Evolutionary conservation across 2,329 filamentous ascomycete genomes (phyloP).

Genomic region (Phialocephala sp.): DNA sequence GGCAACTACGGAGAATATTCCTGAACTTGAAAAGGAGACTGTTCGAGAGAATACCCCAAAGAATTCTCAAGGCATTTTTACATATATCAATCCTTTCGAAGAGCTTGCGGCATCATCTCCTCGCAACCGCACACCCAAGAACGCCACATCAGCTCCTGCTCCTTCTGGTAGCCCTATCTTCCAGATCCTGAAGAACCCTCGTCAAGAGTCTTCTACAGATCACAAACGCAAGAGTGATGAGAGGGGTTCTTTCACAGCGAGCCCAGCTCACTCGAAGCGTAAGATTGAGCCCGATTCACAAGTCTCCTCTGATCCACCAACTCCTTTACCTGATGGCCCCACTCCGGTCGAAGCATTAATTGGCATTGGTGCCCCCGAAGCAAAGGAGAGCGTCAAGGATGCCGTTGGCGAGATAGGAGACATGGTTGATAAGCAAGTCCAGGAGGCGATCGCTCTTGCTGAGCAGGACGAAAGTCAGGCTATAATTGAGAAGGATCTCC

Average conservation of each 20-base stretch:
- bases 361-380: slow-evolving; percentile 40
- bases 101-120: slow-evolving; percentile 70
- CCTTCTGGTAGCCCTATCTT: slow-evolving; percentile 47
- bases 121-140: slow-evolving; percentile 60
- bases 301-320: slow-evolving; percentile 35
- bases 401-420: slow-evolving; percentile 70
- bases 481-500: slow-evolving; percentile 55
- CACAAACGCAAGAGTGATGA: slow-evolving; percentile 42
- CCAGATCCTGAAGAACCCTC: slow-evolving; percentile 43
- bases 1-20: slow-evolving; percentile 31
- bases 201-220: slow-evolving; percentile 37
- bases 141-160: slow-evolving; percentile 37
- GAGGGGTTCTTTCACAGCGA: slow-evolving; percentile 29
- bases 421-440: slow-evolving; percentile 63
- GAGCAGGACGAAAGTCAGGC: slow-evolving; percentile 53
- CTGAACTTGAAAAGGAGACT: slow-evolving; percentile 35
- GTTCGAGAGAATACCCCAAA: slow-evolving; percentile 29
- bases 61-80: slow-evolving; percentile 55
- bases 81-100: slow-evolving; percentile 75
- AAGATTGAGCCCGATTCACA: slow-evolving; percentile 38
- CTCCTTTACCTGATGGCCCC: slow-evolving; percentile 43
- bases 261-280: slow-evolving; percentile 39
- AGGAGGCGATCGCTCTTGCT: slow-evolving; percentile 63
- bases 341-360: slow-evolving; percentile 45
- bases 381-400: slow-evolving; percentile 72